Conservation (phyloP, 306 rosid species). For the Canavalia ensiformis region DNA sequence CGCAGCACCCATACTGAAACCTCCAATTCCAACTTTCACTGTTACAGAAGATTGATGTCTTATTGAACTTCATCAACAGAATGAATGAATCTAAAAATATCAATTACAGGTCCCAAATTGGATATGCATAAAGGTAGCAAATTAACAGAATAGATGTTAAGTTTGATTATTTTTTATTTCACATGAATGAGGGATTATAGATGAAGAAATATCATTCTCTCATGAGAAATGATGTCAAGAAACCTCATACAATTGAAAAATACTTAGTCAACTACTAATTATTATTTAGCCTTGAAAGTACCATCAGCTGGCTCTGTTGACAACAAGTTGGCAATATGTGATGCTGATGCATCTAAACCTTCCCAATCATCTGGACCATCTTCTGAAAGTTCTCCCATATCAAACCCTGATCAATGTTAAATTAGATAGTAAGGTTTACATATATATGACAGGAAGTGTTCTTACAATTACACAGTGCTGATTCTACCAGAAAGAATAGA, state of each 20-base stretch:
- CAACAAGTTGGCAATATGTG: constrained; percentile 84
- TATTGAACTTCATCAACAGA: constrained; percentile 37
- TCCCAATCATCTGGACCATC: constrained; percentile 93
- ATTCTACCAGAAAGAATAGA: constrained; percentile 23
- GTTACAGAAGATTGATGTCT: constrained; percentile 39
- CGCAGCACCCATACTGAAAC: constrained; percentile 96
- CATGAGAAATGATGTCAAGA: background rate
- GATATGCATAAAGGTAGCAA: constrained; percentile 1
- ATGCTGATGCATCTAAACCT: constrained; percentile 88
- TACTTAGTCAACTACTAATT: background rate
- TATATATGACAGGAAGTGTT: background rate
- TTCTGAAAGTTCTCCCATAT: constrained; percentile 85
- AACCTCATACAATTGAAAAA: background rate
- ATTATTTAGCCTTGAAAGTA: constrained; percentile 44
- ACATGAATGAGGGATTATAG: constrained; percentile 4
- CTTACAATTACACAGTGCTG: background rate
- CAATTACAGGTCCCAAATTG: constrained; percentile 8
- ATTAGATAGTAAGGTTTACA: constrained; percentile 33
- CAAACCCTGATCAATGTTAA: constrained; percentile 73
- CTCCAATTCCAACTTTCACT: constrained; percentile 95
- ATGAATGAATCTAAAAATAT: constrained; percentile 14
- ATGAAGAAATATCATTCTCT: background rate
- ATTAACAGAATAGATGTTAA: background rate
- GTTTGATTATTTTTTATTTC: background rate
- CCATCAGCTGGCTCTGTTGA: constrained; percentile 93